Percentiles rank a stretch among this genome's conserved stretches.
phyloP scores from a whole-genome alignment of 441 rosid genomes.

The Adansonia grandidieri region DNA sequence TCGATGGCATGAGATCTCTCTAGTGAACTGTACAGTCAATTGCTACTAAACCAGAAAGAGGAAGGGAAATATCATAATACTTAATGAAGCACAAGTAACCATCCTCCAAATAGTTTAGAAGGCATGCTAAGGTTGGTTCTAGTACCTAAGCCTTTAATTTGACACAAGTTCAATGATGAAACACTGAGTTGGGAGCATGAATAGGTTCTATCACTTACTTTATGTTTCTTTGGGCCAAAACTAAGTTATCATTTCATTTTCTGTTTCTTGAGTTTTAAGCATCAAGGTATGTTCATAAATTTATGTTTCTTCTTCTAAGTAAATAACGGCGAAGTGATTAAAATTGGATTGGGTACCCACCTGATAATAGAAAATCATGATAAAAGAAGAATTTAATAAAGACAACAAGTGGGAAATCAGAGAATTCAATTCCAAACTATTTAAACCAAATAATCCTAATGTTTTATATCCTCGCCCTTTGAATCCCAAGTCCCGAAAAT shows the following conservation, averaged over 20 bases:
- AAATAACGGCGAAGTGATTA: not conserved
- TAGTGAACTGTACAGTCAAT: not conserved
- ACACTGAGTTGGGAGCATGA: not conserved
- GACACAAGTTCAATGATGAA: not conserved
- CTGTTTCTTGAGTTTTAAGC: not conserved
- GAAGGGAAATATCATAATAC: not conserved
- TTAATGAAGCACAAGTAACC: not conserved
- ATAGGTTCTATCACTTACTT: not conserved
- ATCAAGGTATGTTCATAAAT: not conserved
- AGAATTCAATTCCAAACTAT: constrained; percentile 6
- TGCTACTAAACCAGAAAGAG: not conserved
- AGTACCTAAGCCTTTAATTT: constrained; percentile 4
- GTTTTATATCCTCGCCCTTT: not conserved
- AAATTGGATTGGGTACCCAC: not conserved
- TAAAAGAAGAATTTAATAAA: not conserved
- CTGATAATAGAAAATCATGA: not conserved
- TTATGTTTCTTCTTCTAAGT: not conserved
- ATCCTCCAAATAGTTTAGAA: not conserved
- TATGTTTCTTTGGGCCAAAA: not conserved
- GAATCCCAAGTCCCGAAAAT: not conserved
- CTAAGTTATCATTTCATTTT: not conserved
- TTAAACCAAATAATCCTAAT: not conserved
- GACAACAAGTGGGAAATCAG: not conserved
- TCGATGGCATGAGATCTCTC: not conserved
- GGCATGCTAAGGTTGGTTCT: constrained; percentile 2